phyloP scores from a whole-genome alignment of 2,329 filamentous ascomycete species.

The Thielaviopsis cerberus region DNA sequence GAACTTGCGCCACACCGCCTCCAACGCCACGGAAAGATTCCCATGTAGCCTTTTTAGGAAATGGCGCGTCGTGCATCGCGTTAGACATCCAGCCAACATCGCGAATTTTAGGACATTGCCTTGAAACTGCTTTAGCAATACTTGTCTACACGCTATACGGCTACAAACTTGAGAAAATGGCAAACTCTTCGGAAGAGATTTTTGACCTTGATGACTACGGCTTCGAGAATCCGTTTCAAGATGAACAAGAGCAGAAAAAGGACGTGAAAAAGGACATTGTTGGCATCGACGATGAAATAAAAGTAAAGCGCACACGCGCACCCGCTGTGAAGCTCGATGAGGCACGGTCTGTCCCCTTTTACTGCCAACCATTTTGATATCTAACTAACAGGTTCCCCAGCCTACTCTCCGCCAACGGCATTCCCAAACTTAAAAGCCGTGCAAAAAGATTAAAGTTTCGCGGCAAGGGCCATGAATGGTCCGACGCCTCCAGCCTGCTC shows the following conservation, averaged over 20 bases:
- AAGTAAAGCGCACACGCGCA: constrained; percentile 53
- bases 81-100: background rate
- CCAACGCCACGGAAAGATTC: background rate
- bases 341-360: constrained; percentile 31
- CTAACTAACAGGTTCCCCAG: constrained; percentile 23
- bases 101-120: background rate
- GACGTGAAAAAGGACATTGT: constrained; percentile 36
- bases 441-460: constrained; percentile 61
- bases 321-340: constrained; percentile 81
- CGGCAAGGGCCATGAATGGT: constrained; percentile 91
- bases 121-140: background rate
- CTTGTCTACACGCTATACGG: background rate
- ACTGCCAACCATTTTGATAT: background rate
- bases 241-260: constrained; percentile 21
- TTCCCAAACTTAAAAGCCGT: constrained; percentile 59
- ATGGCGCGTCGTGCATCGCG: background rate
- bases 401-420: constrained; percentile 64
- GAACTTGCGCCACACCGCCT: background rate
- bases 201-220: constrained; percentile 65
- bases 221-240: constrained; percentile 33
- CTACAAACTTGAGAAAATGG: background rate
- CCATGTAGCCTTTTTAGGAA: constrained; percentile 7
- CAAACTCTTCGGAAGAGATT: constrained; percentile 17
- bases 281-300: constrained; percentile 74
- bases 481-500: constrained; percentile 62